These are phyloP conservation scores for Fraxinus sp. DNA, from an alignment of 305 asterid genomes.

Conservation along the genomic window DNA sequence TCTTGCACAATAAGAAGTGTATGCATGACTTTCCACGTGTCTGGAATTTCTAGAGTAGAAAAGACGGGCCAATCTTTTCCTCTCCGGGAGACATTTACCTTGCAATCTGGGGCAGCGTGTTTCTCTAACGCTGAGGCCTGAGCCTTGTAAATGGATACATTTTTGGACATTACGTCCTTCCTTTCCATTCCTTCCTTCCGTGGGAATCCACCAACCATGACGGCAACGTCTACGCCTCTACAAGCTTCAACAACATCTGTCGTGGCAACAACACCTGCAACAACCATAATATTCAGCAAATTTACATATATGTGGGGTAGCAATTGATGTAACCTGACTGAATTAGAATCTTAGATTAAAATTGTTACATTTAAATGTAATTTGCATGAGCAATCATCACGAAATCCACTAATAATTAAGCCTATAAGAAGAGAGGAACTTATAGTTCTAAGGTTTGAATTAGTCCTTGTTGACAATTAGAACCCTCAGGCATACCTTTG, in stretches of 20 bases:
- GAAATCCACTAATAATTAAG: background rate
- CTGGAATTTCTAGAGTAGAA: background rate
- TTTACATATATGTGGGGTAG: background rate
- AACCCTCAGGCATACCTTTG: conserved; percentile 39
- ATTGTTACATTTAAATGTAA: background rate
- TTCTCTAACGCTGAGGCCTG: conserved; percentile 80
- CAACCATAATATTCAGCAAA: background rate
- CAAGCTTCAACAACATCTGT: conserved; percentile 71
- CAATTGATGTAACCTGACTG: background rate
- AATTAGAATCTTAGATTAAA: background rate
- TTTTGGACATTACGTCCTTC: conserved; percentile 71
- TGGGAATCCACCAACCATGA: conserved; percentile 75
- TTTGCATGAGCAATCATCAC: background rate
- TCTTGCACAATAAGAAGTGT: background rate
- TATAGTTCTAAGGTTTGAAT: background rate
- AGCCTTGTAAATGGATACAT: conserved; percentile 70
- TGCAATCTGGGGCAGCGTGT: conserved; percentile 74
- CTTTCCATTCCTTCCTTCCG: conserved; percentile 88
- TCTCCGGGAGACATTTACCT: conserved; percentile 34
- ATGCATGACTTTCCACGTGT: background rate
- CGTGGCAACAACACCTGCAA: conserved; percentile 71
- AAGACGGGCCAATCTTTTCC: background rate
- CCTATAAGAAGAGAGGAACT: background rate
- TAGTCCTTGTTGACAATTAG: background rate
- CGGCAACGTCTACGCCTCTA: conserved; percentile 55